Percentiles rank a stretch among this genome's conserved stretches.
Evolutionary conservation across 306 rosid genomes (phyloP).

Genomic region (Clitoria ternatea): DNA sequence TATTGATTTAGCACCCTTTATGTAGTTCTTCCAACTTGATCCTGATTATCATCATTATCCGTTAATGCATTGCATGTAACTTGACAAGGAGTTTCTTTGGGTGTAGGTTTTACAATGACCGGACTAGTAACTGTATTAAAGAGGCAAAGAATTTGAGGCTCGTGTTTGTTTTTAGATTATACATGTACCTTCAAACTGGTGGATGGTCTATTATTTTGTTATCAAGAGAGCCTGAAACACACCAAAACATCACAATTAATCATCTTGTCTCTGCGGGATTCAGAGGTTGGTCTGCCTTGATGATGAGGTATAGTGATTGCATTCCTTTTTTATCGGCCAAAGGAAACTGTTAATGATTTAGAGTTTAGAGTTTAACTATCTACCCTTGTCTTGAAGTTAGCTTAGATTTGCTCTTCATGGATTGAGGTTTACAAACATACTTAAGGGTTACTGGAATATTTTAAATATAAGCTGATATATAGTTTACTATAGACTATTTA

Average conservation of each 20-base stretch:
- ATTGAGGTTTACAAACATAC: background rate
- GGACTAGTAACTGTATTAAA: conserved; percentile 41
- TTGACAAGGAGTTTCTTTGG: conserved; percentile 10
- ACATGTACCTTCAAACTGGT: conserved; percentile 44
- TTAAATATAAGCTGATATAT: background rate
- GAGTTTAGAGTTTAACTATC: too few species aligned
- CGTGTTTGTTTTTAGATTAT: conserved; percentile 37
- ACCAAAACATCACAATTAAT: conserved; percentile 43
- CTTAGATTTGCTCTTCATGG: background rate
- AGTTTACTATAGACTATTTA: background rate
- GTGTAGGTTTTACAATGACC: conserved; percentile 37
- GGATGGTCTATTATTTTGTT: conserved; percentile 74
- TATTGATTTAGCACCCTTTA: background rate
- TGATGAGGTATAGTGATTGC: conserved; percentile 61
- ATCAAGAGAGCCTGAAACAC: conserved; percentile 50
- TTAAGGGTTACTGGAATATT: background rate
- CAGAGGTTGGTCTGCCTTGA: conserved; percentile 55
- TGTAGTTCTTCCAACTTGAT: background rate
- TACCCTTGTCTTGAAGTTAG: background rate
- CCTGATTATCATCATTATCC: too few species aligned
- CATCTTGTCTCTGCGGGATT: conserved; percentile 57
- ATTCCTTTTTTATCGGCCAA: conserved; percentile 16
- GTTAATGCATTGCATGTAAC: too few species aligned
- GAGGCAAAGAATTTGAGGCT: conserved; percentile 52
- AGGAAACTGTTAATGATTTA: too few species aligned